phyloP scores from a whole-genome alignment of 176 grass and related monocot species.

The Leersia perrieri region DNA sequence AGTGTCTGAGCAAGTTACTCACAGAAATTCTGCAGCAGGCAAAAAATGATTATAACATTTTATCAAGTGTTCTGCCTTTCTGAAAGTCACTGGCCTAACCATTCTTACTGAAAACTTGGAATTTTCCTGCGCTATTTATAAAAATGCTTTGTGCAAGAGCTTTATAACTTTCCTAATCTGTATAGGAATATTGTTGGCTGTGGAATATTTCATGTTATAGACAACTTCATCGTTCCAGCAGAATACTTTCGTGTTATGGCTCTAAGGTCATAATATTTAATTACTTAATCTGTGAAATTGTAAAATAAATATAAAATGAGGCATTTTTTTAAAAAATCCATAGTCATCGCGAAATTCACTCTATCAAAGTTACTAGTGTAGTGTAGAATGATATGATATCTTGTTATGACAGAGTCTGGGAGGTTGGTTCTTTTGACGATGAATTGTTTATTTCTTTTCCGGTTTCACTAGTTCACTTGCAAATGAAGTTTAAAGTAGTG shows the following conservation, averaged over 20 bases:
- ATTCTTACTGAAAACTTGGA: background rate
- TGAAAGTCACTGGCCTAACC: background rate
- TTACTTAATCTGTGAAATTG: background rate
- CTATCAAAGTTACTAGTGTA: background rate
- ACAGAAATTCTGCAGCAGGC: background rate
- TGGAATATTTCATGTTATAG: background rate
- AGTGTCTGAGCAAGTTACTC: background rate
- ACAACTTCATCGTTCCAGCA: background rate
- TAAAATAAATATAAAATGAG: background rate
- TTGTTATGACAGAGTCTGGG: background rate
- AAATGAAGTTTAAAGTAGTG: slow-evolving; percentile 9
- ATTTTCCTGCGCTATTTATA: background rate
- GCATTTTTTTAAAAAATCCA: background rate
- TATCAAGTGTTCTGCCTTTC: background rate
- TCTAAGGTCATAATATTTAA: background rate
- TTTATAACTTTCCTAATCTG: background rate
- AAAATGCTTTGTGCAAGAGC: background rate
- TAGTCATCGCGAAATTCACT: background rate
- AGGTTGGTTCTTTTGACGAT: background rate
- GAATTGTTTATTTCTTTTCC: background rate
- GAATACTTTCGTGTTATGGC: background rate
- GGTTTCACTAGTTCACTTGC: background rate
- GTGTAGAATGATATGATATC: background rate
- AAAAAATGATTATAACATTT: background rate
- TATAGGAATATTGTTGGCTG: background rate